Percentiles rank a stretch among this genome's conserved stretches.
These are phyloP conservation scores for Linnemannia hyalina DNA, from an alignment of 192 early-diverging fungal species.

Conservation along the genomic window DNA sequence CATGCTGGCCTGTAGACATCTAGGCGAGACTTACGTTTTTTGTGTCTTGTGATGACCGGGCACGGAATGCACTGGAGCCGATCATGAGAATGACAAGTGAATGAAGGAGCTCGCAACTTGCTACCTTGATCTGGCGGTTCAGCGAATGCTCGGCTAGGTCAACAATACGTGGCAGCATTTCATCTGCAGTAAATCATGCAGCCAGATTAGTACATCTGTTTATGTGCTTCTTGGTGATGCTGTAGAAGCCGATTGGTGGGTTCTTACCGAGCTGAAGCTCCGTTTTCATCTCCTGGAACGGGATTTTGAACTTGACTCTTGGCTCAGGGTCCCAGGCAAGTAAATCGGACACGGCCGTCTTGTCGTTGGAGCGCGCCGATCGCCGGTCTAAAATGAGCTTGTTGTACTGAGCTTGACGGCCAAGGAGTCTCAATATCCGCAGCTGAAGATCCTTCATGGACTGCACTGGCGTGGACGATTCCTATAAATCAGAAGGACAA, in stretches of 20 bases:
- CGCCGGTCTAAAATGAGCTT: slow-evolving; percentile 52
- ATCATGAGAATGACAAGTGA: slow-evolving; percentile 81
- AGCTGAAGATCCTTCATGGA: slow-evolving; percentile 68
- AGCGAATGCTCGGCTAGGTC: slow-evolving; percentile 81
- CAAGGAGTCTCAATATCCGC: slow-evolving; percentile 72
- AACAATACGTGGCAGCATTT: slow-evolving; percentile 81
- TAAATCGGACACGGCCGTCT: slow-evolving; percentile 42
- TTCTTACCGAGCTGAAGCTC: slow-evolving; percentile 74
- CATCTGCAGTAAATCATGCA: slow-evolving; percentile 59
- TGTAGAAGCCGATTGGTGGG: no score
- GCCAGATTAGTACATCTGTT: neutral
- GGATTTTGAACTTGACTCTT: slow-evolving; percentile 68
- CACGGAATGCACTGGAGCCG: slow-evolving; percentile 71
- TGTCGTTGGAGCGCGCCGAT: neutral
- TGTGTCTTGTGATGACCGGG: slow-evolving; percentile 56
- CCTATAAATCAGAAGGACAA: slow-evolving; percentile 10
- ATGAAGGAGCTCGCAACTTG: slow-evolving; percentile 81
- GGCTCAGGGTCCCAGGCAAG: slow-evolving; percentile 81
- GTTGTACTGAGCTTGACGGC: slow-evolving; percentile 72
- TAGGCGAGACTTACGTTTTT: slow-evolving; percentile 44
- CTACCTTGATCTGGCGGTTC: slow-evolving; percentile 81
- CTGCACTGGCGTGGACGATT: slow-evolving; percentile 28
- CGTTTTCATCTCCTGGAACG: slow-evolving; percentile 76
- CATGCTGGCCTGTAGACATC: neutral
- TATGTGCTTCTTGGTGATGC: neutral